Conservation (phyloP, 164 flowering plant genomes). For the Taxillus chinensis region DNA sequence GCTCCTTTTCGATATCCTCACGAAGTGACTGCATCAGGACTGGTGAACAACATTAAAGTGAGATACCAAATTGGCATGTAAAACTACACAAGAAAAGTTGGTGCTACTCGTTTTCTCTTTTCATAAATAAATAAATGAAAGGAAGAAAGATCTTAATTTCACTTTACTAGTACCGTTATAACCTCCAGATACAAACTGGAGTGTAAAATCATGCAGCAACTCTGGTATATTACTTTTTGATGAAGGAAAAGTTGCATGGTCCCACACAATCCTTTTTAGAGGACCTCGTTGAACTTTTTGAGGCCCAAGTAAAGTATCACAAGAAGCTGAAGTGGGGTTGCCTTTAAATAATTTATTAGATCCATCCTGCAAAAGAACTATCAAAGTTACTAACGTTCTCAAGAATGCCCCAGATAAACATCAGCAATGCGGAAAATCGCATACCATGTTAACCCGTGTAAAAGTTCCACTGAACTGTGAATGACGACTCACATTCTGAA, state of each 20-base stretch:
- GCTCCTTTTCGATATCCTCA: slow-evolving; percentile 79
- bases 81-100: neutral
- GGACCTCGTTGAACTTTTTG: slow-evolving; percentile 50
- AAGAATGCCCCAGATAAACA: neutral
- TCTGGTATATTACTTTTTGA: slow-evolving; percentile 39
- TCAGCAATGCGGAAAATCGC: slow-evolving; percentile 5
- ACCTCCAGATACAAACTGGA: slow-evolving; percentile 77
- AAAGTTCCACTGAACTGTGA: slow-evolving; percentile 81
- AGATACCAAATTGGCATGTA: slow-evolving; percentile 7
- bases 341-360: slow-evolving; percentile 71
- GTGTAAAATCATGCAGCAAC: slow-evolving; percentile 54
- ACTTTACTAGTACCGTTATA: slow-evolving; percentile 56
- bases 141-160: neutral
- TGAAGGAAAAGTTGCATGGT: slow-evolving; percentile 41
- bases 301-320: slow-evolving; percentile 30
- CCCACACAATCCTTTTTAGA: slow-evolving; percentile 51
- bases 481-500: slow-evolving; percentile 34
- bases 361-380: slow-evolving; percentile 62
- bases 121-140: neutral
- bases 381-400: slow-evolving; percentile 1
- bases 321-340: slow-evolving; percentile 39
- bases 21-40: slow-evolving; percentile 81
- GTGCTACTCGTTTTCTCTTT: neutral
- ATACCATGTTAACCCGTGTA: slow-evolving; percentile 62
- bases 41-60: slow-evolving; percentile 17